Percentiles rank a stretch among this genome's conserved stretches.
phyloP scores from a whole-genome alignment of 192 early-diverging fungal species.

The Irineochytrium annulatum region DNA sequence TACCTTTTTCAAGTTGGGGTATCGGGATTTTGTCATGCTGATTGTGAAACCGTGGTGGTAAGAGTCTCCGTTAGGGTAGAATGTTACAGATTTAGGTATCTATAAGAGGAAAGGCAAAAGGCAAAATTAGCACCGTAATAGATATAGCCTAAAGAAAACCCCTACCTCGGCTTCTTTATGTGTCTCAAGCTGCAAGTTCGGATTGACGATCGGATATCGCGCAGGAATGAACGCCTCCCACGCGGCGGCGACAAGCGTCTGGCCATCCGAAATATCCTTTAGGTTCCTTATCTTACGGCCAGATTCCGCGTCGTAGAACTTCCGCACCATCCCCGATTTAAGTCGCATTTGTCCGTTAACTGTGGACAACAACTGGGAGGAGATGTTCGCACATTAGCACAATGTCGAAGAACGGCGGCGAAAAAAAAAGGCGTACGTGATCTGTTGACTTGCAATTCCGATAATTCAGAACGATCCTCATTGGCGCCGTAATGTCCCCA shows the following conservation, averaged over 20 bases:
- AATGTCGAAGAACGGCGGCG: not conserved
- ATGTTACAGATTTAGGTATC: slow-evolving; percentile 26
- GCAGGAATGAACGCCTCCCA: slow-evolving; percentile 29
- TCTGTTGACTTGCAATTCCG: slow-evolving; percentile 49
- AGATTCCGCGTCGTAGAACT: slow-evolving; percentile 45
- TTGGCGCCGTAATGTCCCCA: slow-evolving; percentile 26
- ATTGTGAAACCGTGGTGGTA: slow-evolving; percentile 43
- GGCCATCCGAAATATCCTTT: slow-evolving; percentile 35
- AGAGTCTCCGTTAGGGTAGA: slow-evolving; percentile 50
- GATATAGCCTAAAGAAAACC: too few species aligned
- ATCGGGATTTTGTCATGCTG: slow-evolving; percentile 33
- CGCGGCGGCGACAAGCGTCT: slow-evolving; percentile 39
- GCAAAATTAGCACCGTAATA: too few species aligned
- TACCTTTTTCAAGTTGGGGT: slow-evolving; percentile 37
- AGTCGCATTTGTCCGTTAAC: slow-evolving; percentile 9
- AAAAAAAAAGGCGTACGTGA: slow-evolving; percentile 31
- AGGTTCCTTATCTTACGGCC: slow-evolving; percentile 32
- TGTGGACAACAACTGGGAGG: not conserved
- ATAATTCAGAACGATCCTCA: slow-evolving; percentile 45
- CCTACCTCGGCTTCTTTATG: slow-evolving; percentile 1
- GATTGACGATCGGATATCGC: slow-evolving; percentile 26
- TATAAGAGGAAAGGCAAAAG: too few species aligned
- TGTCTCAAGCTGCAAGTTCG: not conserved
- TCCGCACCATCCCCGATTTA: slow-evolving; percentile 9
- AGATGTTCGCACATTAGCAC: not conserved